A percentile compares a stretch with the other conserved stretches of the same genome.
Evolutionary conservation across 495 filamentous ascomycete genomes (phyloP).

Genomic region (Cercophora samala): DNA sequence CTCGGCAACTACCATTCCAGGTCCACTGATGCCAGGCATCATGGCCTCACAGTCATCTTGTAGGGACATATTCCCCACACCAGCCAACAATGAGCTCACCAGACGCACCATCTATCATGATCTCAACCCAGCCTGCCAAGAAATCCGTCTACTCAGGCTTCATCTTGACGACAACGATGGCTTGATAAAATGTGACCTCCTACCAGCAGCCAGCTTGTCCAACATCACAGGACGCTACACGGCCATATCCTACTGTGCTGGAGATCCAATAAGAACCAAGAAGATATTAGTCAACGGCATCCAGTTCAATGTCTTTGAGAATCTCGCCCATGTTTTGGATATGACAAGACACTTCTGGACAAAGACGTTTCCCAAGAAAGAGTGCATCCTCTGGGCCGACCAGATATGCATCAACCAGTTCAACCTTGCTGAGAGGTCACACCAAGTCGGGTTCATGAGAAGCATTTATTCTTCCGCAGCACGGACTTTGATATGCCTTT

Average conservation of each 20-base stretch:
- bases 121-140: conserved; percentile 5
- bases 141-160: conserved; percentile 14
- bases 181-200: neutral
- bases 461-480: neutral
- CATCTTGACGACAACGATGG: neutral
- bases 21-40: neutral
- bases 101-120: neutral
- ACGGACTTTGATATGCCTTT: neutral
- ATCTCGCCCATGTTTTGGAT: conserved; percentile 23
- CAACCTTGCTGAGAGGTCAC: conserved; percentile 23
- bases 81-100: conserved; percentile 12
- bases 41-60: neutral
- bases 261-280: neutral
- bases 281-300: conserved; percentile 22
- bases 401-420: conserved; percentile 28
- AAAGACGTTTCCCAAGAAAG: conserved; percentile 8
- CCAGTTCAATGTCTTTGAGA: conserved; percentile 22
- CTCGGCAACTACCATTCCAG: too few relatives aligned
- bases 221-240: neutral
- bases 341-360: conserved; percentile 18
- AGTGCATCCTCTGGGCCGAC: conserved; percentile 19
- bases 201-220: neutral
- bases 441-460: conserved; percentile 19
- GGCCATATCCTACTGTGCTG: neutral
- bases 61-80: conserved; percentile 14